These are phyloP conservation scores for Monosporascus sp. DNA, from an alignment of 2,329 filamentous ascomycete species.

Conservation along the genomic window DNA sequence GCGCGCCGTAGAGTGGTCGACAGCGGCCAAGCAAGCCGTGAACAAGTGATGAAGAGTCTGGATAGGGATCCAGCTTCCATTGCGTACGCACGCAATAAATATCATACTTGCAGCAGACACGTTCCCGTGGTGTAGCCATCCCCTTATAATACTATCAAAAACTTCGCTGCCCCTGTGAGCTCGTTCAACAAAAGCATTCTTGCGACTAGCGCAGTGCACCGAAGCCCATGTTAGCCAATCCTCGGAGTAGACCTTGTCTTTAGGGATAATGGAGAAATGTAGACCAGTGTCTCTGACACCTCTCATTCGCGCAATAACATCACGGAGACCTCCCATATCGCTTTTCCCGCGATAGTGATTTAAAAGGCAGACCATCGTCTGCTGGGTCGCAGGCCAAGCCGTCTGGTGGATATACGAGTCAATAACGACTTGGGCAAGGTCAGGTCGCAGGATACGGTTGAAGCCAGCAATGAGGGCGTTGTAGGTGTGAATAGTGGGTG, in stretches of 20 bases:
- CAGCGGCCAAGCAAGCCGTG: constrained; percentile 13
- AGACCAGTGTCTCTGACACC: constrained; percentile 30
- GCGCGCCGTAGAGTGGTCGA: constrained; percentile 16
- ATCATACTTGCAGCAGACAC: constrained; percentile 20
- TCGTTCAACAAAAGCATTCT: constrained; percentile 30
- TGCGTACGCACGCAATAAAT: constrained; percentile 22
- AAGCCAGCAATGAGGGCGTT: constrained; percentile 68
- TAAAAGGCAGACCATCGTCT: constrained; percentile 43
- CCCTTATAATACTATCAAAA: constrained; percentile 40
- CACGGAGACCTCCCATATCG: constrained; percentile 37
- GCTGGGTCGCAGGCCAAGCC: constrained; percentile 40
- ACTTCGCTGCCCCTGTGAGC: constrained; percentile 32
- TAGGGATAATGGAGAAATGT: constrained; percentile 18
- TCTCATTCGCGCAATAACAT: constrained; percentile 39
- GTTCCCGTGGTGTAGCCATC: constrained; percentile 40
- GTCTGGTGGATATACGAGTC: constrained; percentile 42
- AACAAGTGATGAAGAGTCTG: constrained; percentile 21
- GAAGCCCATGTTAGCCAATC: constrained; percentile 16
- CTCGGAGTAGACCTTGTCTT: constrained; percentile 22
- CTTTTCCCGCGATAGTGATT: constrained; percentile 41
- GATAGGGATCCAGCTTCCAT: constrained; percentile 11
- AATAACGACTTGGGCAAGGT: constrained; percentile 48
- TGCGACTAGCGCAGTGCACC: constrained; percentile 25
- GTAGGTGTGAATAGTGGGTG: constrained; percentile 63
- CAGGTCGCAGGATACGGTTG: constrained; percentile 41